These are phyloP conservation scores for Sporopachydermia quercuum DNA, from an alignment of 805 yeast species.

Conservation along the genomic window DNA sequence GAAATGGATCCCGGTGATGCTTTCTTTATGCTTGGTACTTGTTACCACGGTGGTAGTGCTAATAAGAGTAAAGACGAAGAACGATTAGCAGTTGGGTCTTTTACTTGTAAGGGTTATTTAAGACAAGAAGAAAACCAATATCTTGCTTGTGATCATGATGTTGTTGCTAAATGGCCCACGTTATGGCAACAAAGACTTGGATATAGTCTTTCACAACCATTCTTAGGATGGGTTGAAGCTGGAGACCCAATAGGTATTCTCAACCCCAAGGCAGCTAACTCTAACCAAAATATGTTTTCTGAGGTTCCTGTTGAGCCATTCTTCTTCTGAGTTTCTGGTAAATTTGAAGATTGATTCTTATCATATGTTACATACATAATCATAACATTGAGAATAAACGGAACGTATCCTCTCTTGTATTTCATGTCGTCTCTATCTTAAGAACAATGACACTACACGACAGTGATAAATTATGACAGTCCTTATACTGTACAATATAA, in stretches of 20 bases:
- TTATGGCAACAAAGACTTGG: neutral
- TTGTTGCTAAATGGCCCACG: neutral
- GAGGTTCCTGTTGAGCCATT: slow-evolving; percentile 1
- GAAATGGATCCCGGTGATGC: slow-evolving; percentile 17
- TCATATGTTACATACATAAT: too few species aligned
- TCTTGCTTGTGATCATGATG: slow-evolving; percentile 6
- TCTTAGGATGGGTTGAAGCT: neutral
- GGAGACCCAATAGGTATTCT: neutral
- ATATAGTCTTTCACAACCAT: neutral
- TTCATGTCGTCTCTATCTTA: too few species aligned
- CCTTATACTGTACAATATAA: too few species aligned
- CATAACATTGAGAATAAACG: too few species aligned
- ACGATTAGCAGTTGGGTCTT: slow-evolving; percentile 12
- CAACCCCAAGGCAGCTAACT: neutral
- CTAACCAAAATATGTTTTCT: neutral
- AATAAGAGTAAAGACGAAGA: slow-evolving; percentile 13
- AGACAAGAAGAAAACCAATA: slow-evolving; percentile 18
- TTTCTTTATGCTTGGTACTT: slow-evolving; percentile 14
- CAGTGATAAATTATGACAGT: too few species aligned
- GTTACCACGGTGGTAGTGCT: slow-evolving; percentile 17
- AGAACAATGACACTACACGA: too few species aligned
- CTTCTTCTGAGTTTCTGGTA: neutral
- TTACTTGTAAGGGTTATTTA: slow-evolving; percentile 14
- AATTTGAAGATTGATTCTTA: too few species aligned
- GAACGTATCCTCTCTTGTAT: too few species aligned